Percentiles rank a stretch among this genome's conserved stretches.
phyloP scores from a whole-genome alignment of 441 rosid species.

The Euphorbia celastroides region DNA sequence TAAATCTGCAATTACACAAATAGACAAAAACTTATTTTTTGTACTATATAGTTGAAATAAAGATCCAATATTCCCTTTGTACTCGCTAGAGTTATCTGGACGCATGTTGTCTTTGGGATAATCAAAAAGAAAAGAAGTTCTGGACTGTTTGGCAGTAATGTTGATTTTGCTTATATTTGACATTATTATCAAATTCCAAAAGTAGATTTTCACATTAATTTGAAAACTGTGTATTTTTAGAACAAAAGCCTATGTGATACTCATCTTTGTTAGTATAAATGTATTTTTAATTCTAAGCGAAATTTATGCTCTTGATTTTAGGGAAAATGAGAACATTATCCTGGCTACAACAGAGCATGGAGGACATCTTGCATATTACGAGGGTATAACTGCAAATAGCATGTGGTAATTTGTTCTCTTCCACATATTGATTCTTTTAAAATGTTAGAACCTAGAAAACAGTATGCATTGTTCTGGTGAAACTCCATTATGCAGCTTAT shows the following conservation, averaged over 20 bases:
- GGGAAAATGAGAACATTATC: constrained; percentile 66
- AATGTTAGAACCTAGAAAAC: too few species aligned
- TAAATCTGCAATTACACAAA: too few species aligned
- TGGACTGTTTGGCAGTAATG: background rate
- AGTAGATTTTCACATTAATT: background rate
- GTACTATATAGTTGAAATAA: too few species aligned
- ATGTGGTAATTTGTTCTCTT: constrained; percentile 51
- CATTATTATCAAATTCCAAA: background rate
- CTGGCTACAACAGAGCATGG: constrained; percentile 70
- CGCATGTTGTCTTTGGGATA: too few species aligned
- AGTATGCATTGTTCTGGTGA: too few species aligned
- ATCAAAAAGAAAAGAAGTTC: too few species aligned
- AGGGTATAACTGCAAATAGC: constrained; percentile 62
- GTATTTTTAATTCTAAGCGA: background rate
- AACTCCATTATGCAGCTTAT: too few species aligned
- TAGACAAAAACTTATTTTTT: too few species aligned
- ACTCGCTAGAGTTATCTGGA: too few species aligned
- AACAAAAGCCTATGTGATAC: background rate
- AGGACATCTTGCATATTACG: constrained; percentile 75
- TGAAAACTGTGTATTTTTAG: background rate
- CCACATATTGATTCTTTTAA: background rate
- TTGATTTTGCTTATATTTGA: background rate
- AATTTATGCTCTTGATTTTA: constrained; percentile 22
- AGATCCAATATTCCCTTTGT: too few species aligned
- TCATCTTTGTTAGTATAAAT: background rate